Base-by-base conservation (phyloP, 345 rosid species). In the Pugionium cornutum region DNA sequence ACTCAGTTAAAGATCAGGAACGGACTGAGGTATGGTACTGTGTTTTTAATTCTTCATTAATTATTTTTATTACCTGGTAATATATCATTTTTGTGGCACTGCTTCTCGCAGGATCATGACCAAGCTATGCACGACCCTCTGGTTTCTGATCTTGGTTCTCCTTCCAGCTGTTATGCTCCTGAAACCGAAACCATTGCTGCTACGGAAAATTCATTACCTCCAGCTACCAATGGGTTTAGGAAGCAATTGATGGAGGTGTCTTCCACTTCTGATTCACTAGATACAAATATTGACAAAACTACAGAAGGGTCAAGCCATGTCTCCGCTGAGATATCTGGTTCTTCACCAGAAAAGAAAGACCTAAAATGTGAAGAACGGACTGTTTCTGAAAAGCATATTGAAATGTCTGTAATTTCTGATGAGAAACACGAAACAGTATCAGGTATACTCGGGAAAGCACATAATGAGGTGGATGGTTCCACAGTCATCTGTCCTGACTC, bases 1-100 rank as follows among this genome's bases (percentile, higher is more conserved):
- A 78, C 68, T 80, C 88, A 61, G 78, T 75, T 2, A 81, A 85
- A 70, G 83, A 87, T 58, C 86, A 80, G 66, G 78, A 76, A 74
- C 76, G 74, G 69, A 37, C 72, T 66, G 81, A 86, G 91, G 97
- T 84, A 77, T 57, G 67, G 8, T 60, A 70, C 34, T 46, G 26
- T 46, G 4, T 9, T 57, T 5, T 9, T 57, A 7, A 30, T 41
- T 44, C 6, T 34, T 58, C 18, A 44, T 35, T 43, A 3, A 1
- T 34, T 35, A 3, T 41, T 6, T 69, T n/a, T 45, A 8, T 43
- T 42, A 61, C 54, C 30, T 61, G 29, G 8, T 67, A n/a, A 68
- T 4, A 7, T 64, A 33, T 30, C n/a, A 11, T 56, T 58, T 0
- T 6, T 18, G 59, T 67, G 57, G 63, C 30, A 8, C 28, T 53